These are phyloP conservation scores for Blumeria hordei DNA, from an alignment of 2,329 filamentous ascomycete genomes.

Conservation along the genomic window DNA sequence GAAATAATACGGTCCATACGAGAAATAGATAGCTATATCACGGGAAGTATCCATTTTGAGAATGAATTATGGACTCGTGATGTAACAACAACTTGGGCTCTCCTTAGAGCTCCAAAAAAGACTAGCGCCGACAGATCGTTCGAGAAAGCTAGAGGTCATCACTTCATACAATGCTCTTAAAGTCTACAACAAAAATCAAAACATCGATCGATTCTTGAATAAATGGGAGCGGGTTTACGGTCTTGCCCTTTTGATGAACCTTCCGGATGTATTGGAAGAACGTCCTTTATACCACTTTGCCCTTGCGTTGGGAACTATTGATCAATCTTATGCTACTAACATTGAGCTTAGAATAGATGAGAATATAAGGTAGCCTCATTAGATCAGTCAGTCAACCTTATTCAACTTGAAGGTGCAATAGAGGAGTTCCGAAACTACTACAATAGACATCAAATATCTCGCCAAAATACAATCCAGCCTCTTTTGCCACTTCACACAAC, in stretches of 20 bases:
- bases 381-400: not conserved
- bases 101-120: not conserved
- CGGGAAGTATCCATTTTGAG: not conserved
- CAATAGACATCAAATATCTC: not conserved
- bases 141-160: not conserved
- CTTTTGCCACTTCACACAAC: no score
- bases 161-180: not conserved
- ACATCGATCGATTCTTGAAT: not conserved
- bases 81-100: not conserved
- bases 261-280: not conserved
- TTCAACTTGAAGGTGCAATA: not conserved
- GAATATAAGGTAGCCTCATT: not conserved
- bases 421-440: not conserved
- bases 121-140: not conserved
- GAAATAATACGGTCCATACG: not conserved
- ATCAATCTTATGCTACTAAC: not conserved
- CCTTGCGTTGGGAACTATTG: not conserved
- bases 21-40: not conserved
- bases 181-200: not conserved
- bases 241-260: not conserved
- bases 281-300: not conserved
- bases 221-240: no score
- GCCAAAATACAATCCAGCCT: not conserved
- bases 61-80: not conserved
- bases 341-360: not conserved